phyloP scores from a whole-genome alignment of 192 early-diverging fungal genomes.

The Umbelopsis vinacea region DNA sequence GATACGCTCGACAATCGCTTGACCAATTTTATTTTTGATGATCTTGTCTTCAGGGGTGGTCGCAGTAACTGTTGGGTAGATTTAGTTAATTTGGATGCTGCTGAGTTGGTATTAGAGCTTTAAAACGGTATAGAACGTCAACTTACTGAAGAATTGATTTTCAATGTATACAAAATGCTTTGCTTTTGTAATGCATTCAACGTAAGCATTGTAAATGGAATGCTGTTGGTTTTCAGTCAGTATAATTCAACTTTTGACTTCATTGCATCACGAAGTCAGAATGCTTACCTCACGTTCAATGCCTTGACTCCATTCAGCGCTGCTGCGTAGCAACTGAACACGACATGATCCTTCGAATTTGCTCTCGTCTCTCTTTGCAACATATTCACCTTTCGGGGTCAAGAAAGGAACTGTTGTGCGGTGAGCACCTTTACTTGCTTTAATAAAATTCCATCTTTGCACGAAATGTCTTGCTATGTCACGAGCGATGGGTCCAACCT shows the following conservation, averaged over 20 bases:
- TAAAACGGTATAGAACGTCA: neutral
- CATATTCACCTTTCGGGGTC: constrained; percentile 78
- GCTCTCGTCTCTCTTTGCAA: constrained; percentile 57
- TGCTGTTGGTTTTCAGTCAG: constrained; percentile 39
- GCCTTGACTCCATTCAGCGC: constrained; percentile 73
- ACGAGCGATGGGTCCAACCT: constrained; percentile 76
- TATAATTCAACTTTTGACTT: neutral
- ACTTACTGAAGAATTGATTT: constrained; percentile 90
- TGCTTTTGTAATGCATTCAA: constrained; percentile 71
- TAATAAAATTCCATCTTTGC: constrained; percentile 91
- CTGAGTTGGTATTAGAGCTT: neutral
- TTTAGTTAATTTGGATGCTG: neutral
- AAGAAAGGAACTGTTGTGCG: constrained; percentile 65
- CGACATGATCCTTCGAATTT: constrained; percentile 67
- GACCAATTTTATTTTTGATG: constrained; percentile 38
- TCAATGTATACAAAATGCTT: constrained; percentile 94
- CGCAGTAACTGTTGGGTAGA: constrained; percentile 16
- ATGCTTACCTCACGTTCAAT: constrained; percentile 55
- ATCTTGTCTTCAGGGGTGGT: constrained; percentile 25
- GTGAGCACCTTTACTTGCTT: constrained; percentile 67
- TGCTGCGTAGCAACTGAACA: constrained; percentile 75
- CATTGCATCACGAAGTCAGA: neutral
- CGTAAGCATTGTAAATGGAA: constrained; percentile 85
- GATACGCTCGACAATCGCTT: constrained; percentile 76
- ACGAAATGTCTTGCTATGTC: constrained; percentile 90